Base-by-base conservation (phyloP, 331 rosid species). In the Rhamnella rubrinervis region DNA sequence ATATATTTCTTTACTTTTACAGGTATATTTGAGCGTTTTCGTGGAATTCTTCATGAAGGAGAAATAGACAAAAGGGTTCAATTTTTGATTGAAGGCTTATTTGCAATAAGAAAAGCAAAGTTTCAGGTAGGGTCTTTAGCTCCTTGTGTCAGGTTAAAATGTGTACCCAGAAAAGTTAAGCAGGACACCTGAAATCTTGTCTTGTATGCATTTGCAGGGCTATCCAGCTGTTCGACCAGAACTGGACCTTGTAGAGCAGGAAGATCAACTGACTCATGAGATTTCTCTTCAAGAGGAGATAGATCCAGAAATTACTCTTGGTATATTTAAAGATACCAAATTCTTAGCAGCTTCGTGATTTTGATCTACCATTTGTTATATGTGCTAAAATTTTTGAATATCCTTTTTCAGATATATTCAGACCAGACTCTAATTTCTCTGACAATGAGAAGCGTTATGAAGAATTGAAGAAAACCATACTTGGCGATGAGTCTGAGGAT, bases 21-120 rank as follows among this genome's bases (percentile, higher is more conserved):
- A 93, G 98, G 97, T 67, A 93, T 93, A 67, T 93, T 91, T 84
- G 98, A 93, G 88, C 96, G 98, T 7, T 93, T 93, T 63, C 97
- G 95, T 49, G 96, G 98, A 81, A 93, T 93, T 87, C 97, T 93
- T 66, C 97, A 93, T 67, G 98, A 93, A 79, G 98, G 97, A 52
- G 96, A 93, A 83, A 93, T 91, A 62, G 97, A 93, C 83, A 93
- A 89, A 74, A 84, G 95, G 71, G 98, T 91, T 66, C 97, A 93
- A 73, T 91, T 88, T 78, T 74, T 88, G 63, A 93, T 91, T 69
- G 98, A 91, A 87, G 90, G 96, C 74, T 71, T 93, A 65, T 93
- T 93, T 86, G 97, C 96, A 6, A 75, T 91, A 50, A 83, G 98
- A 72, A 93, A 88, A 81, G 96, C 97, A 5, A 91, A 91, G 83